Conservation (phyloP, 2,329 filamentous ascomycete species). For the Paecilomyces dactylethromorphus region DNA sequence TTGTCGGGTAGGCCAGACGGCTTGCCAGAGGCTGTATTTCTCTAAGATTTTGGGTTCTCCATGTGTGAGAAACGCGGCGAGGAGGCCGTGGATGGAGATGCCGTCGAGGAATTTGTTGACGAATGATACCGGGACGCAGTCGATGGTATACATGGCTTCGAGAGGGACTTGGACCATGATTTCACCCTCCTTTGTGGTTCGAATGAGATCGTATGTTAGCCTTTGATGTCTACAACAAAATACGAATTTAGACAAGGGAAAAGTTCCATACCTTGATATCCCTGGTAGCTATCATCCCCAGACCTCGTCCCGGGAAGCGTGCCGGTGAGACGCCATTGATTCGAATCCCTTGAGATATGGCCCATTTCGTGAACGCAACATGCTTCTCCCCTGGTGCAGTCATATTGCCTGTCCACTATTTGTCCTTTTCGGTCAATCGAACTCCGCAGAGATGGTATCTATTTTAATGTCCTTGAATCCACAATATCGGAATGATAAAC, state of each 20-base stretch:
- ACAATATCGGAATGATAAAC: background rate
- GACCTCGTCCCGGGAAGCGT: conserved; percentile 63
- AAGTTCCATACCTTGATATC: conserved; percentile 52
- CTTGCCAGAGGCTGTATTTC: conserved; percentile 54
- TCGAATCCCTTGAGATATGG: conserved; percentile 55
- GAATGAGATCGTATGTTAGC: conserved; percentile 1
- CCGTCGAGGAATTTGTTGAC: conserved; percentile 45
- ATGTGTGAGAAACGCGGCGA: conserved; percentile 62
- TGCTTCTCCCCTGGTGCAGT: conserved; percentile 26
- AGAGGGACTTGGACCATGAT: conserved; percentile 60
- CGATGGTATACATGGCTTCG: conserved; percentile 57
- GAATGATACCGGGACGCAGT: conserved; percentile 52
- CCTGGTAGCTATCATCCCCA: conserved; percentile 68
- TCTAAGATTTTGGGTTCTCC: conserved; percentile 37
- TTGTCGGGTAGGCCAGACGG: conserved; percentile 57
- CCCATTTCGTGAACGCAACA: conserved; percentile 62
- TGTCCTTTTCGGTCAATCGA: background rate
- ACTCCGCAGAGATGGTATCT: background rate
- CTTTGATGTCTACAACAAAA: background rate
- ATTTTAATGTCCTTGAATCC: background rate
- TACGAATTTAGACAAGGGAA: background rate
- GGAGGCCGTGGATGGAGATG: conserved; percentile 61
- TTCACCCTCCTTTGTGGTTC: conserved; percentile 47
- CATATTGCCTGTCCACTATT: background rate
- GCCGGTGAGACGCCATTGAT: conserved; percentile 63